A percentile compares a stretch with the other conserved stretches of the same genome.
Evolutionary conservation across 495 filamentous ascomycete species (phyloP).

Genomic region (Trichocladium uniseriatum): DNA sequence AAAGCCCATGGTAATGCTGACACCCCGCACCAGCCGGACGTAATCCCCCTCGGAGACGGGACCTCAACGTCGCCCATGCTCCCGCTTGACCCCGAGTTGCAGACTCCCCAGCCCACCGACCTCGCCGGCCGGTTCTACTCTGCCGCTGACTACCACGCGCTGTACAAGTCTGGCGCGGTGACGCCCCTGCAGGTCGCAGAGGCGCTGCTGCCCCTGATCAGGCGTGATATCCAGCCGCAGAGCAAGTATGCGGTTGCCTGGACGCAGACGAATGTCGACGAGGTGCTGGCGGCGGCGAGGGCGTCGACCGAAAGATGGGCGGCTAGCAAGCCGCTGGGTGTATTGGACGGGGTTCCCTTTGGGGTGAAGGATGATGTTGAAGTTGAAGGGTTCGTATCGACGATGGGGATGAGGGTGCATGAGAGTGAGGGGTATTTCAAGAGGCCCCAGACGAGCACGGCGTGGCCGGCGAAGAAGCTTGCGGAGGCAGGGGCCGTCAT

Average conservation of each 20-base stretch:
- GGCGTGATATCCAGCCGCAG: slow-evolving; percentile 41
- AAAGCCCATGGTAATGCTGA: too few relatives aligned
- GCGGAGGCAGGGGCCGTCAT: slow-evolving; percentile 72
- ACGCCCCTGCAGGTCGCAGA: slow-evolving; percentile 66
- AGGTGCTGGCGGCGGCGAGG: slow-evolving; percentile 55
- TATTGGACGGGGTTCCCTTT: slow-evolving; percentile 78
- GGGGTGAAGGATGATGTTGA: slow-evolving; percentile 82
- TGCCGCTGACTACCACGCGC: slow-evolving; percentile 63
- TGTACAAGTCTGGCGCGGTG: slow-evolving; percentile 56
- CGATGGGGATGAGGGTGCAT: slow-evolving; percentile 42
- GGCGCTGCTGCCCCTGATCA: slow-evolving; percentile 59
- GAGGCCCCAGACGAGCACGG: slow-evolving; percentile 22
- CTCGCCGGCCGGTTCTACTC: slow-evolving; percentile 51
- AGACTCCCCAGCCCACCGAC: slow-evolving; percentile 25
- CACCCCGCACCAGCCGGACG: slow-evolving; percentile 51
- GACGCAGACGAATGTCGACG: slow-evolving; percentile 45
- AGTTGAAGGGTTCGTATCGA: slow-evolving; percentile 61
- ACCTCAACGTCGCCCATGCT: slow-evolving; percentile 13
- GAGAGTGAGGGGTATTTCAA: slow-evolving; percentile 31
- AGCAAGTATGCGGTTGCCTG: slow-evolving; percentile 63
- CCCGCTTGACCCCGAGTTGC: slow-evolving; percentile 29
- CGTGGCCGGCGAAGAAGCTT: slow-evolving; percentile 68
- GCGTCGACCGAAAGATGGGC: slow-evolving; percentile 63
- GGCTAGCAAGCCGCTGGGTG: slow-evolving; percentile 49
- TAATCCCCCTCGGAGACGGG: slow-evolving; percentile 51